Base-by-base conservation (phyloP, 768 basidiomycete species). In the Kwoniella sp. region DNA sequence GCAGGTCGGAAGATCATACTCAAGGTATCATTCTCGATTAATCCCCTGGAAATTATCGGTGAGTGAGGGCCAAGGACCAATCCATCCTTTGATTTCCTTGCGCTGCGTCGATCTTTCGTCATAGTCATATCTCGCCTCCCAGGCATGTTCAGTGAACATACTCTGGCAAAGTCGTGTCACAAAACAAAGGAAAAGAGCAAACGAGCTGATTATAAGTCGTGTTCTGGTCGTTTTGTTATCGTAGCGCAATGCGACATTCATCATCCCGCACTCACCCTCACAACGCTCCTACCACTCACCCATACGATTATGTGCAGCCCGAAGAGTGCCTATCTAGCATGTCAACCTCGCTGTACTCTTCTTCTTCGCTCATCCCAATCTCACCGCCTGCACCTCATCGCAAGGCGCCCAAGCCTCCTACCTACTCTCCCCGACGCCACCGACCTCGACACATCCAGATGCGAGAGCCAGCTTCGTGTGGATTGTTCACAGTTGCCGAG, bases 351-450 rank as follows among this genome's bases (percentile, higher is more conserved):
- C 79, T 78, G 46, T 71, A 77, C 63, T 75, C 72, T 49, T 56
- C 59, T 67, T 44, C 40, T 19, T 9, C 40, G 7, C 40, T 44
- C 40, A 72, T 55, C n/a, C 55, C 63, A 19, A 63, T 66, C 64
- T 52, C 57, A 54, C 66, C 50, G 37, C 77, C 60, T 37, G 74
- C 60, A 27, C 64, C 78, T 22, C 67, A 58, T 70, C 19, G 65
- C 78, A 58, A 68, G 72, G 88, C 88, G 7, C 83, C 83, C 19
- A 82, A 79, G 17, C 83, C 83, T 83, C 85, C 58, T 80, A 85
- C 84, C 15, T 84, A 85, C 2, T 63, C 77, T 1, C 77, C 78
- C 21, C 72, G 73, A 30, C 77, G 66, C 15, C 65, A 52, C 25
- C 57, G 67, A 52, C 47, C 62, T 1, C 27, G 63, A 47, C 67